Evolutionary conservation across 768 basidiomycete species (phyloP).

Genomic region (Leccinellum albellum): DNA sequence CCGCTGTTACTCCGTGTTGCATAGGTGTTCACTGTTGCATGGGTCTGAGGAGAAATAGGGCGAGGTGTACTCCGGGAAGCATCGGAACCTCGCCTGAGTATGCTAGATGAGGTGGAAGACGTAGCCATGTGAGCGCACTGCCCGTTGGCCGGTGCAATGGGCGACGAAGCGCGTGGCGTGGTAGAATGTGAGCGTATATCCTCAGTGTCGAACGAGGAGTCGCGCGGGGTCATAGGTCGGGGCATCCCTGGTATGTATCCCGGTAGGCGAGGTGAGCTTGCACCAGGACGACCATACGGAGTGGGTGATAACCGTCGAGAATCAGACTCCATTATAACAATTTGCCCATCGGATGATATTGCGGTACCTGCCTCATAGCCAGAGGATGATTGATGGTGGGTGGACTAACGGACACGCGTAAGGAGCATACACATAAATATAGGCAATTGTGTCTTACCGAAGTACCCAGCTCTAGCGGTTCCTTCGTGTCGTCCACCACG

Average conservation of each 20-base stretch:
- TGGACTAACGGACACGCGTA: conserved; percentile 15
- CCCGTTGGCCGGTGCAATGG: conserved; percentile 39
- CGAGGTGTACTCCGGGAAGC: conserved; percentile 49
- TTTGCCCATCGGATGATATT: conserved; percentile 60
- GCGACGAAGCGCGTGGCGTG: conserved; percentile 77
- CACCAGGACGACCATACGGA: conserved; percentile 49
- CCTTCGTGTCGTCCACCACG: conserved; percentile 16
- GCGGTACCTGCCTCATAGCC: conserved; percentile 66
- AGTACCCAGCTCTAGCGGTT: conserved; percentile 13
- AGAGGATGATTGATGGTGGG: conserved; percentile 34
- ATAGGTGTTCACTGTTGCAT: conserved; percentile 42
- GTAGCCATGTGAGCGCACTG: conserved; percentile 34
- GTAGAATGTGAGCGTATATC: conserved; percentile 66
- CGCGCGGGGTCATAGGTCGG: conserved; percentile 85
- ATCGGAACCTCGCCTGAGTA: conserved; percentile 53
- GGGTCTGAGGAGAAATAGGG: conserved; percentile 43
- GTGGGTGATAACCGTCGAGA: conserved; percentile 57
- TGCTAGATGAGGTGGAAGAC: conserved; percentile 34
- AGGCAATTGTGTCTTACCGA: conserved; percentile 23
- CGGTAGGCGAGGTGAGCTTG: conserved; percentile 57
- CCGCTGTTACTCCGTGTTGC: conserved; percentile 60
- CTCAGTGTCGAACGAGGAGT: conserved; percentile 59
- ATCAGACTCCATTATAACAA: conserved; percentile 41
- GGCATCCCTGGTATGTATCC: conserved; percentile 92
- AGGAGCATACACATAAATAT: conserved; percentile 15